These are phyloP conservation scores for Paxillus ammoniavirescens DNA, from an alignment of 768 basidiomycete genomes.

Conservation along the genomic window DNA sequence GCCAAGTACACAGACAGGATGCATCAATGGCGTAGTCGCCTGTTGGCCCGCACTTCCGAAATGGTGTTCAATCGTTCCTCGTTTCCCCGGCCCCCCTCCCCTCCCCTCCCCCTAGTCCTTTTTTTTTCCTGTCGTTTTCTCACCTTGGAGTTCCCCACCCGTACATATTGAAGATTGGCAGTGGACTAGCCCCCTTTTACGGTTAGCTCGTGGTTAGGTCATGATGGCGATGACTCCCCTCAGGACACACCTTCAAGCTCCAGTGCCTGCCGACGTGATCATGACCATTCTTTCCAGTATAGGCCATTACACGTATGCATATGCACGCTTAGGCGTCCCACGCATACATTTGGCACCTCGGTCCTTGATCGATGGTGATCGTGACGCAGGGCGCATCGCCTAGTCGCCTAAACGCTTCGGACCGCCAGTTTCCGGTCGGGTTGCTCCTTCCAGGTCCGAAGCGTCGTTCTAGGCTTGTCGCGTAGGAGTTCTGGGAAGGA, in stretches of 20 bases:
- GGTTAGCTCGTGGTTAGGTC: constrained; percentile 4
- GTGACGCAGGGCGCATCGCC: too few species aligned
- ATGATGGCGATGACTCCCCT: constrained; percentile 4
- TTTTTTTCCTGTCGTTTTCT: neutral
- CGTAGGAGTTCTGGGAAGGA: neutral
- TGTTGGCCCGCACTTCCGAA: neutral
- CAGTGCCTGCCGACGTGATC: neutral
- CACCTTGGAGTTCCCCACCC: constrained; percentile 1
- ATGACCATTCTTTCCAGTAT: neutral
- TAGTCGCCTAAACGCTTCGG: neutral
- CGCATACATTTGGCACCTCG: too few species aligned
- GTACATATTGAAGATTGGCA: neutral
- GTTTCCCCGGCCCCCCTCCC: neutral
- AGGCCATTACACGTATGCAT: neutral
- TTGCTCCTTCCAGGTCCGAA: neutral
- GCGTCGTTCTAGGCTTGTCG: too few species aligned
- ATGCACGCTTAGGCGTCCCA: too few species aligned
- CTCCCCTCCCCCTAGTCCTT: neutral
- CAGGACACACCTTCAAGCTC: neutral
- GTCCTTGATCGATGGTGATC: too few species aligned
- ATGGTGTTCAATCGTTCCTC: neutral
- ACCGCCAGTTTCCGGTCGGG: neutral
- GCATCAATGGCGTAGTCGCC: neutral
- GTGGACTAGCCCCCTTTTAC: neutral
- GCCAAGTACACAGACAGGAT: too few species aligned